Evolutionary conservation across 257 asterid species (phyloP).

Genomic region (Sherardia arvensis): DNA sequence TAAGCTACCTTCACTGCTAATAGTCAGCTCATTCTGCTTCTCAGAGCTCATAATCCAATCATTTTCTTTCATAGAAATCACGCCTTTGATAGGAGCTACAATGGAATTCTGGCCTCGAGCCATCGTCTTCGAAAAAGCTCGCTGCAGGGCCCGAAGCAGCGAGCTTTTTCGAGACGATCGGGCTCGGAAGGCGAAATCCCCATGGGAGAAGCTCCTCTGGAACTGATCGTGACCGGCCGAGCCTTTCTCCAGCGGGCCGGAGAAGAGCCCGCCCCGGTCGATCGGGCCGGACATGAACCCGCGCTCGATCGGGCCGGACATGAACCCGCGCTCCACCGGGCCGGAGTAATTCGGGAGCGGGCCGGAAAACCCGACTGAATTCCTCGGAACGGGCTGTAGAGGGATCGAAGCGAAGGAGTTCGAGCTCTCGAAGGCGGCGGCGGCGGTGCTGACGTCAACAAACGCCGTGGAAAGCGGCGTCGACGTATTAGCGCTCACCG

Average conservation of each 20-base stretch:
- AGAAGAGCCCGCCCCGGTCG: slow-evolving; percentile 55
- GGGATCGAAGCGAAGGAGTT: slow-evolving; percentile 81
- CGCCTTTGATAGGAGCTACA: slow-evolving; percentile 79
- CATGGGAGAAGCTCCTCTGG: slow-evolving; percentile 75
- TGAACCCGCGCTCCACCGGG: slow-evolving; percentile 62
- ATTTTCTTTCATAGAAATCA: slow-evolving; percentile 45
- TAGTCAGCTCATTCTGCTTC: slow-evolving; percentile 64
- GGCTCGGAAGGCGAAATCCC: slow-evolving; percentile 55
- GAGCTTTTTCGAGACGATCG: slow-evolving; percentile 54
- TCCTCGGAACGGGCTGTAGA: slow-evolving; percentile 73
- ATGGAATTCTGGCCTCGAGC: slow-evolving; percentile 72
- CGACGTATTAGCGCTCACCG: slow-evolving; percentile 88
- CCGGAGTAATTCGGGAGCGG: slow-evolving; percentile 48
- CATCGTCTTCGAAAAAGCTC: slow-evolving; percentile 67
- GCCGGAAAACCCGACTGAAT: slow-evolving; percentile 47
- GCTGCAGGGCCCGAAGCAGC: slow-evolving; percentile 46
- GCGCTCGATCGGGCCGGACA: slow-evolving; percentile 86
- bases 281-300: slow-evolving; percentile 76
- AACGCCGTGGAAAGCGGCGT: slow-evolving; percentile 83
- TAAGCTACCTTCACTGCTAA: slow-evolving; percentile 62
- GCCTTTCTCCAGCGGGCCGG: slow-evolving; percentile 70
- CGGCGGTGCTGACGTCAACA: slow-evolving; percentile 55
- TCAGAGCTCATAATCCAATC: slow-evolving; percentile 55
- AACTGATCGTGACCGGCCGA: slow-evolving; percentile 61
- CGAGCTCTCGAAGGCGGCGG: slow-evolving; percentile 87